Conservation (phyloP, 148 eudicot genomes). For the Silene uniflora region DNA sequence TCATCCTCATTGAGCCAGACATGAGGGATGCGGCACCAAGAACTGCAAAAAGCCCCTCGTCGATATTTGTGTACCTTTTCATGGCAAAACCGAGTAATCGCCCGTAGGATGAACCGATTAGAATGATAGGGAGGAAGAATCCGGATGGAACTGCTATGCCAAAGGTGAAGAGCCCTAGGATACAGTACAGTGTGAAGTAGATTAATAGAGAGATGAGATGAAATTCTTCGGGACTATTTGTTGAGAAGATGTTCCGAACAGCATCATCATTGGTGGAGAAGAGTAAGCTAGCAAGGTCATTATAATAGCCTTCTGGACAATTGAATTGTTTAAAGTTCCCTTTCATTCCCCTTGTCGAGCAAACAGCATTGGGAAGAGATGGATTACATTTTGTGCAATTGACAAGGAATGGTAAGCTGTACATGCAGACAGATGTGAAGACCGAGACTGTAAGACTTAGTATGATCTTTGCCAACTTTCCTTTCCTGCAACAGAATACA, state of each 20-base stretch:
- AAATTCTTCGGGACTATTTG: conserved; percentile 63
- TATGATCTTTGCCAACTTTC: conserved; percentile 63
- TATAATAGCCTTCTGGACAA: conserved; percentile 85
- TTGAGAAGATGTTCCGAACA: conserved; percentile 73
- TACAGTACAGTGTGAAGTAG: conserved; percentile 58
- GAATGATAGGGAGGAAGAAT: conserved; percentile 81
- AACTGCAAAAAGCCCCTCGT: conserved; percentile 77
- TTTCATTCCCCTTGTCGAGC: conserved; percentile 62
- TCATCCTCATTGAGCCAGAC: conserved; percentile 97
- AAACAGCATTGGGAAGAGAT: conserved; percentile 29
- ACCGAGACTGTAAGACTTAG: conserved; percentile 59
- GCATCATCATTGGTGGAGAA: conserved; percentile 85
- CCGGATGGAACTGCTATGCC: conserved; percentile 93
- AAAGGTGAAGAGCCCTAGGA: conserved; percentile 73
- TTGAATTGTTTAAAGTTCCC: conserved; percentile 91
- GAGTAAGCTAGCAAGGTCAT: conserved; percentile 78
- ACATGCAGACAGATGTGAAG: conserved; percentile 73
- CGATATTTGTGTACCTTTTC: conserved; percentile 61
- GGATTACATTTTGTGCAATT: conserved; percentile 65
- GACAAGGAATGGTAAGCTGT: conserved; percentile 78
- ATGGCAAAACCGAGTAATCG: conserved; percentile 64
- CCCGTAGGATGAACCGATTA: conserved; percentile 86
- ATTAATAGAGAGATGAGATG: conserved; percentile 42
- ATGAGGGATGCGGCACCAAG: conserved; percentile 91
- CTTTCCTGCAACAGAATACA: conserved; percentile 53